phyloP scores from a whole-genome alignment of 2,329 filamentous ascomycete genomes.

The Nakataea oryzae region DNA sequence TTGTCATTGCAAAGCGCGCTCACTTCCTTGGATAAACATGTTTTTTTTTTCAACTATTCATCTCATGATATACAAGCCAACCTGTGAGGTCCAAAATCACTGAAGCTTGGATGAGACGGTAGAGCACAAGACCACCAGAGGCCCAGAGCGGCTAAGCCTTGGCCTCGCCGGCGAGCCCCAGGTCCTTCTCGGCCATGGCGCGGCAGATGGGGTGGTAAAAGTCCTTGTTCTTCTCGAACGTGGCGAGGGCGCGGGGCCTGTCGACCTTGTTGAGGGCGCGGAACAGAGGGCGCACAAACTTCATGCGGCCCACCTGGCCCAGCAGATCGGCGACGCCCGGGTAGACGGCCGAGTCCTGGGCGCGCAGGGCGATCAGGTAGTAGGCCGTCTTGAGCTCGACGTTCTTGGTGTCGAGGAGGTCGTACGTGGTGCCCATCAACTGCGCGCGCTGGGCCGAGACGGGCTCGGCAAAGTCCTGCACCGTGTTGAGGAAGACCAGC shows the following conservation, averaged over 20 bases:
- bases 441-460: slow-evolving; percentile 57
- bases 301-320: slow-evolving; percentile 84
- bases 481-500: slow-evolving; percentile 77
- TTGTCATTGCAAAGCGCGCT: too few species aligned
- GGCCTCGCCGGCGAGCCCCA: slow-evolving; percentile 30
- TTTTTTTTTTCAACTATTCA: too few species aligned
- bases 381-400: slow-evolving; percentile 78
- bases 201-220: slow-evolving; percentile 96
- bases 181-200: slow-evolving; percentile 77
- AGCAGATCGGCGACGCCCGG: slow-evolving; percentile 63
- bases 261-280: slow-evolving; percentile 66
- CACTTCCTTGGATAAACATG: too few species aligned
- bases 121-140: neutral
- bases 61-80: too few species aligned
- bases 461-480: slow-evolving; percentile 57
- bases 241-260: slow-evolving; percentile 62
- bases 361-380: slow-evolving; percentile 67
- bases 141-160: slow-evolving; percentile 3
- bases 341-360: slow-evolving; percentile 60
- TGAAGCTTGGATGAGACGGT: too few species aligned
- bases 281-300: slow-evolving; percentile 86
- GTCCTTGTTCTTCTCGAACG: slow-evolving; percentile 77
- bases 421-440: slow-evolving; percentile 65
- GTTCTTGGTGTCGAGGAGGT: slow-evolving; percentile 65
- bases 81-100: too few species aligned